phyloP scores from a whole-genome alignment of 2,329 filamentous ascomycete genomes.

The Cladophialophora psammophila region DNA sequence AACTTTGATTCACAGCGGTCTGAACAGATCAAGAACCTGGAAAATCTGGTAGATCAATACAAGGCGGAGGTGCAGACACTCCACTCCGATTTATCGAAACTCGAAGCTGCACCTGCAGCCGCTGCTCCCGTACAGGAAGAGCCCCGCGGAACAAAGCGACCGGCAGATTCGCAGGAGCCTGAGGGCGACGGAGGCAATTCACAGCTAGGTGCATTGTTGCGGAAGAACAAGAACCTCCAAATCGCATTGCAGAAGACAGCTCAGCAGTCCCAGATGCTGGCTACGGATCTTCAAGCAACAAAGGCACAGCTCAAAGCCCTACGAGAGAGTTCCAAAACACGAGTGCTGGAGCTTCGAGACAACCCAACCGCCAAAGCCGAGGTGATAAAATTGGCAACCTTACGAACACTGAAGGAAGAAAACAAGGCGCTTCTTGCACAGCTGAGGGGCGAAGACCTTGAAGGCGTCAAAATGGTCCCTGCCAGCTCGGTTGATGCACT shows the following conservation, averaged over 20 bases:
- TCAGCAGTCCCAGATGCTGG: conserved; percentile 72
- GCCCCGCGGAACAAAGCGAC: conserved; percentile 66
- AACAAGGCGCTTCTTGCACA: conserved; percentile 83
- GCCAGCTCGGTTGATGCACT: conserved; percentile 76
- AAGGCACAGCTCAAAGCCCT: conserved; percentile 74
- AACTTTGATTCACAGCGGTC: conserved; percentile 71
- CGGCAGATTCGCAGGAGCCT: conserved; percentile 54
- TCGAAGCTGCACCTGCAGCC: conserved; percentile 57
- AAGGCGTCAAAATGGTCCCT: conserved; percentile 71
- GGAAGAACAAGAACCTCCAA: conserved; percentile 86
- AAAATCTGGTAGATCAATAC: conserved; percentile 86
- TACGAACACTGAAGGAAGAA: conserved; percentile 79
- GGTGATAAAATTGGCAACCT: conserved; percentile 80
- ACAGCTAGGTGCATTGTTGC: conserved; percentile 80
- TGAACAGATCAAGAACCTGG: conserved; percentile 78
- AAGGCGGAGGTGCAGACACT: conserved; percentile 78
- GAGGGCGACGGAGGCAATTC: conserved; percentile 65
- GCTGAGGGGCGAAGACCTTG: conserved; percentile 60
- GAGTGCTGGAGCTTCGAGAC: conserved; percentile 83
- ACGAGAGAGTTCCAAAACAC: conserved; percentile 74
- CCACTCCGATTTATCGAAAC: conserved; percentile 74
- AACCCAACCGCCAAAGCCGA: conserved; percentile 90
- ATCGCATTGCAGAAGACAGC: conserved; percentile 75
- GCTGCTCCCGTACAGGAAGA: conserved; percentile 52
- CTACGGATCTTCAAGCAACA: conserved; percentile 76